Conservation (phyloP, 331 rosid genomes). For the Telfairia occidentalis region DNA sequence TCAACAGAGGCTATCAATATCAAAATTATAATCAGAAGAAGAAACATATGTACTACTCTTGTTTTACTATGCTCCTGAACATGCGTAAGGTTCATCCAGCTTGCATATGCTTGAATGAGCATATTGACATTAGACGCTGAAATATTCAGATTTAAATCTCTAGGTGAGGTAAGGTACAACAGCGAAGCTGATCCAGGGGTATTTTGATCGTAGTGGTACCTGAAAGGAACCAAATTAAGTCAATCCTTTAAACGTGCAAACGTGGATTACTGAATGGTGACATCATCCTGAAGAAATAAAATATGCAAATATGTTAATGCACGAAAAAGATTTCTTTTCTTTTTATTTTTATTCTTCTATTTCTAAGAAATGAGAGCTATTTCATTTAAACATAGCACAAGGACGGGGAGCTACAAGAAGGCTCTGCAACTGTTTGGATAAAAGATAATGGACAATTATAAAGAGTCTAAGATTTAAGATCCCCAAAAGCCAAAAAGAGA, state of each 20-base stretch:
- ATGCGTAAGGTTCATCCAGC: slow-evolving; percentile 78
- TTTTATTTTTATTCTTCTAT: not conserved
- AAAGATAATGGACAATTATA: not conserved
- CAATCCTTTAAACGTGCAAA: not conserved
- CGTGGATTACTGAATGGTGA: not conserved
- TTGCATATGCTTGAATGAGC: slow-evolving; percentile 97
- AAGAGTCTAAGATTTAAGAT: not conserved
- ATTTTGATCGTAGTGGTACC: slow-evolving; percentile 73
- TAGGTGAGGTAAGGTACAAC: slow-evolving; percentile 70
- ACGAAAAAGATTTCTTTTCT: not conserved
- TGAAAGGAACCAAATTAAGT: slow-evolving; percentile 19
- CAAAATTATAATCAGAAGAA: not conserved
- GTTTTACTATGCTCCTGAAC: slow-evolving; percentile 39
- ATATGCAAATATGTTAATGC: not conserved
- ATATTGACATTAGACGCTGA: slow-evolving; percentile 86
- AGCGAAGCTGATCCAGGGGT: slow-evolving; percentile 81
- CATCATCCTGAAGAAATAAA: not conserved
- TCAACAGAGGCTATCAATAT: slow-evolving; percentile 5
- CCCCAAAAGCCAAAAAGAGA: not conserved
- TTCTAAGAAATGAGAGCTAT: not conserved
- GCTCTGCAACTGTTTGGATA: not conserved
- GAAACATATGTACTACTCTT: slow-evolving; percentile 42
- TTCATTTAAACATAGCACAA: not conserved
- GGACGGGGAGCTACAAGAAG: not conserved
- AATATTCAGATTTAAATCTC: slow-evolving; percentile 84